These are phyloP conservation scores for Graphilbum fragrans DNA, from an alignment of 2,329 filamentous ascomycete genomes.

Conservation along the genomic window DNA sequence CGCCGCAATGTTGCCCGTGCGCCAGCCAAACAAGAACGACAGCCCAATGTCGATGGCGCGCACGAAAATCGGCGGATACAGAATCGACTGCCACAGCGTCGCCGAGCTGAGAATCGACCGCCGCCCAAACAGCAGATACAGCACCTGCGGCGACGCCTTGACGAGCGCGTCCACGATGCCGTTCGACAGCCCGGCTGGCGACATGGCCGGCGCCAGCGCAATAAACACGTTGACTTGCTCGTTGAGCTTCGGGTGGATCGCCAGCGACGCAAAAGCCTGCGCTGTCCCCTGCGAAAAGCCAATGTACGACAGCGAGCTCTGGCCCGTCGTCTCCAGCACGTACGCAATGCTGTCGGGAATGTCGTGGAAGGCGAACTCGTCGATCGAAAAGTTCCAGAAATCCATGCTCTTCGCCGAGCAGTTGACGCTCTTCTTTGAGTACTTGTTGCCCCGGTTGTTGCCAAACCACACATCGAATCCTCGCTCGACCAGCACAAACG, in stretches of 20 bases:
- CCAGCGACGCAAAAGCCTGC: constrained; percentile 86
- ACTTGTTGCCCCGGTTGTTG: constrained; percentile 98
- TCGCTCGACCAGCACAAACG: constrained; percentile 77
- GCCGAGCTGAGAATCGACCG: constrained; percentile 84
- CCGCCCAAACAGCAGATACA: constrained; percentile 87
- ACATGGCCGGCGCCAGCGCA: constrained; percentile 91
- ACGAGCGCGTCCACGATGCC: constrained; percentile 85
- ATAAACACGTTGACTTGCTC: constrained; percentile 93
- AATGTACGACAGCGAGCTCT: constrained; percentile 82
- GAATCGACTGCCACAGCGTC: constrained; percentile 92
- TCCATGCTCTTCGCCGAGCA: constrained; percentile 59
- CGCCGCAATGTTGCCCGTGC: constrained; percentile 66
- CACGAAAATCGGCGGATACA: constrained; percentile 90
- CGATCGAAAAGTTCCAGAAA: constrained; percentile 98
- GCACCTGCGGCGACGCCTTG: constrained; percentile 82
- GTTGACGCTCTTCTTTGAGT: constrained; percentile 86
- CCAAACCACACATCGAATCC: constrained; percentile 98
- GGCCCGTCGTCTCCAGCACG: constrained; percentile 70
- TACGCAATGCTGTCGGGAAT: constrained; percentile 93
- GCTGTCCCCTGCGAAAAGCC: constrained; percentile 96
- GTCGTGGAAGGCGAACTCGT: constrained; percentile 95
- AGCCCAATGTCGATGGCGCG: constrained; percentile 75
- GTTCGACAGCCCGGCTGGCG: constrained; percentile 79
- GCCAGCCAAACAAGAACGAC: constrained; percentile 82
- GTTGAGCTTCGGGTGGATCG: constrained; percentile 86